phyloP scores from a whole-genome alignment of 352 stramenopile genomes.

The Phytopythium litorale region DNA sequence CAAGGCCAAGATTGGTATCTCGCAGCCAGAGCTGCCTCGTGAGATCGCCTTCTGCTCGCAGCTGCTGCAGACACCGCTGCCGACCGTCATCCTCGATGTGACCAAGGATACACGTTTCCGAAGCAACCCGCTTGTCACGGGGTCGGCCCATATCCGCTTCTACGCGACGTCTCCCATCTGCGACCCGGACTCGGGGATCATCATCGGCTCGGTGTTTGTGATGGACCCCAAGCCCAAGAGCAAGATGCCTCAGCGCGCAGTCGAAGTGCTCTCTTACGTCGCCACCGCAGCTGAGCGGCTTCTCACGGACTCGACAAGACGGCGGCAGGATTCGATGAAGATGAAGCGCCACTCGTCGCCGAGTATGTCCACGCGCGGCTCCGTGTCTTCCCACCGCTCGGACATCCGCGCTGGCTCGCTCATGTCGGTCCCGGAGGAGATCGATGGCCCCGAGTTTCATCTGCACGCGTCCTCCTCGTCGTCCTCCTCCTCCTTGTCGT shows the following conservation, averaged over 20 bases:
- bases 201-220: conserved; percentile 80
- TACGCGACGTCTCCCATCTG: conserved; percentile 85
- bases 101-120: conserved; percentile 81
- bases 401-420: conserved; percentile 35
- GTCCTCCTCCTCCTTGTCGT: conserved; percentile 4
- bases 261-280: conserved; percentile 70
- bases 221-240: conserved; percentile 64
- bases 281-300: conserved; percentile 51
- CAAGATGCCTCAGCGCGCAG: conserved; percentile 37
- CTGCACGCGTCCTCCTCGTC: conserved; percentile 13
- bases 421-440: conserved; percentile 38
- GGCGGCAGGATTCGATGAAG: conserved; percentile 10
- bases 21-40: conserved; percentile 51
- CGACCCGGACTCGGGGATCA: conserved; percentile 42
- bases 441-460: conserved; percentile 35
- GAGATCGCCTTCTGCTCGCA: conserved; percentile 68
- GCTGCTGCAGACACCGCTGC: conserved; percentile 32
- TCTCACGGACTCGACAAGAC: conserved; percentile 12
- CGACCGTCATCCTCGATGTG: conserved; percentile 82
- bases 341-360: conserved; percentile 20
- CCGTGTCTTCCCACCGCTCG: conserved; percentile 13
- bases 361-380: conserved; percentile 13
- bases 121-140: conserved; percentile 84
- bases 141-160: conserved; percentile 89
- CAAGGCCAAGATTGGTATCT: conserved; percentile 68